phyloP scores from a whole-genome alignment of 2,329 filamentous ascomycete species.

The Aspergillus vadensis region DNA sequence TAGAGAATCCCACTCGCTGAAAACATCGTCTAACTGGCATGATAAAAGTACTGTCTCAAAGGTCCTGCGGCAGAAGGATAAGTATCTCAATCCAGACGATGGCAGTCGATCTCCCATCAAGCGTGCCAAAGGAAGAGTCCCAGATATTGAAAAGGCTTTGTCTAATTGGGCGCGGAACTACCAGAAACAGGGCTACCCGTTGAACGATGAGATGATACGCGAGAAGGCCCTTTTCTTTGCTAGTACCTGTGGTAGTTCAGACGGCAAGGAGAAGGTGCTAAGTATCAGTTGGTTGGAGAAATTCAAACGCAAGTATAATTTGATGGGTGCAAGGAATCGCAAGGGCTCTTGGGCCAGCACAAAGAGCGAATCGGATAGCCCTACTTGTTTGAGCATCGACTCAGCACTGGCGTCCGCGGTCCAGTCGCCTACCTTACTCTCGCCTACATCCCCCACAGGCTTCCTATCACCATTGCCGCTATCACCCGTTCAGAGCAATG shows the following conservation, averaged over 20 bases:
- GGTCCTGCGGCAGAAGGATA: conserved; percentile 89
- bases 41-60: conserved; percentile 89
- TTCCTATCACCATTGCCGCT: conserved; percentile 69
- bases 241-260: conserved; percentile 68
- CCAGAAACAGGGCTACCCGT: conserved; percentile 70
- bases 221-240: conserved; percentile 84
- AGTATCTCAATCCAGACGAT: conserved; percentile 82
- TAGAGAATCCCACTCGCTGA: neutral
- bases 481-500: conserved; percentile 69
- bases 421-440: conserved; percentile 67
- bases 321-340: conserved; percentile 56
- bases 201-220: conserved; percentile 79
- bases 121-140: conserved; percentile 78
- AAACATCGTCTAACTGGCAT: conserved; percentile 11
- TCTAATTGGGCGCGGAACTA: conserved; percentile 84
- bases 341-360: conserved; percentile 50
- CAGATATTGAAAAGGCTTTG: conserved; percentile 89
- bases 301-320: conserved; percentile 86
- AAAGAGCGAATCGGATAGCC: conserved; percentile 69
- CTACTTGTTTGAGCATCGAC: conserved; percentile 58
- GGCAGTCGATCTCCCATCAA: conserved; percentile 78
- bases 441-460: conserved; percentile 70
- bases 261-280: conserved; percentile 70
- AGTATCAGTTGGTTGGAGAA: conserved; percentile 85
- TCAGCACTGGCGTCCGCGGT: conserved; percentile 59